Evolutionary conservation across 2,329 filamentous ascomycete species (phyloP).

Genomic region (Ophiosphaerella korrae): DNA sequence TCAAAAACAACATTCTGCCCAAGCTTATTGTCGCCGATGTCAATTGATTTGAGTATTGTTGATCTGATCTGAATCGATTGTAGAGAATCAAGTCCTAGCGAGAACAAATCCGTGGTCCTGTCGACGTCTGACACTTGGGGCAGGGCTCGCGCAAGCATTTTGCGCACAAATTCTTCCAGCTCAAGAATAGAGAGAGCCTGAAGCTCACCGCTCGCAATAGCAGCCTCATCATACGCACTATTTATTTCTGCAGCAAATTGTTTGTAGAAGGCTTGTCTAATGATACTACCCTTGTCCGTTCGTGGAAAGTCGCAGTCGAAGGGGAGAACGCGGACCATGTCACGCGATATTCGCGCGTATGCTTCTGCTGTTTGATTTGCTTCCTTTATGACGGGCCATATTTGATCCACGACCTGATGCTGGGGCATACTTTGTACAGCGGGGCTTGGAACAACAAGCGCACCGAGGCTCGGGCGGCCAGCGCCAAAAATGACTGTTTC

Average conservation of each 20-base stretch:
- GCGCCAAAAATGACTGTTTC: slow-evolving; percentile 65
- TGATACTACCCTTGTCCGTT: slow-evolving; percentile 64
- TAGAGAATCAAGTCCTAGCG: slow-evolving; percentile 62
- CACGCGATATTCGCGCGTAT: slow-evolving; percentile 60
- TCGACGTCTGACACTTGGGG: slow-evolving; percentile 9
- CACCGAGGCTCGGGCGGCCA: slow-evolving; percentile 57
- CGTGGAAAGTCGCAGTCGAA: slow-evolving; percentile 54
- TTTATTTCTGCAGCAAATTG: slow-evolving; percentile 56
- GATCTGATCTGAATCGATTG: slow-evolving; percentile 62
- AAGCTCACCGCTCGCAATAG: slow-evolving; percentile 10
- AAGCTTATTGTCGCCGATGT: slow-evolving; percentile 53
- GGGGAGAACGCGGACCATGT: slow-evolving; percentile 58
- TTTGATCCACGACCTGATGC: slow-evolving; percentile 53
- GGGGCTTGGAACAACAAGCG: slow-evolving; percentile 60
- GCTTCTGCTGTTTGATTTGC: slow-evolving; percentile 57
- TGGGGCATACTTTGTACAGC: slow-evolving; percentile 48
- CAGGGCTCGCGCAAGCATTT: slow-evolving; percentile 17
- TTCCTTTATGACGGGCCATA: slow-evolving; percentile 57
- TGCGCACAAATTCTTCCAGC: slow-evolving; percentile 32
- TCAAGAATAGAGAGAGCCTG: slow-evolving; percentile 31
- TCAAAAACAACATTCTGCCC: slow-evolving; percentile 66
- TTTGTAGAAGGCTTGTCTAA: slow-evolving; percentile 58
- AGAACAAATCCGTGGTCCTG: slow-evolving; percentile 62
- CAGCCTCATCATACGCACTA: slow-evolving; percentile 45
- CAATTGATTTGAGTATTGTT: slow-evolving; percentile 57